Evolutionary conservation across 2,329 filamentous ascomycete genomes (phyloP).

Genomic region (Colletotrichum sp.): DNA sequence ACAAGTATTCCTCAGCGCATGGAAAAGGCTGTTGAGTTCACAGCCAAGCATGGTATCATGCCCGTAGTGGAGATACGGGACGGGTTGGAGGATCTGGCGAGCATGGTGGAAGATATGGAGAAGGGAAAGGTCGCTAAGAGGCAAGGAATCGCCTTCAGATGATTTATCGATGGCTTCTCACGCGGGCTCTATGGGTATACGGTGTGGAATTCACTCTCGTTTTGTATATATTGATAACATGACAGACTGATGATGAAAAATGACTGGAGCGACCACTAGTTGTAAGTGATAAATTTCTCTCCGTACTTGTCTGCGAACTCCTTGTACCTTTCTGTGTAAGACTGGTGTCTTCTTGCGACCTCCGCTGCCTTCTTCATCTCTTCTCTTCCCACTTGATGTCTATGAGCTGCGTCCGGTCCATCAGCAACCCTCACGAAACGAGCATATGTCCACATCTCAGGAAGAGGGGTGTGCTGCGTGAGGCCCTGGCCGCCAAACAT

Average conservation of each 20-base stretch:
- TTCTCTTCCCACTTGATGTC: slow-evolving; percentile 79
- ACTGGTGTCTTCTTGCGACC: slow-evolving; percentile 64
- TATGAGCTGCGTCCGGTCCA: slow-evolving; percentile 94
- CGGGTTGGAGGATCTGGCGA: slow-evolving; percentile 40
- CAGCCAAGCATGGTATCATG: slow-evolving; percentile 43
- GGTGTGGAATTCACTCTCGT: neutral
- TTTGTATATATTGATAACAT: neutral
- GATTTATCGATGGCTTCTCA: neutral
- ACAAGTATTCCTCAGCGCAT: slow-evolving; percentile 46
- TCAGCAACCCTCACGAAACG: slow-evolving; percentile 87
- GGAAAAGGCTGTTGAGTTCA: slow-evolving; percentile 47
- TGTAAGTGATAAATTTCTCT: slow-evolving; percentile 35
- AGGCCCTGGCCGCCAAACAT: slow-evolving; percentile 90
- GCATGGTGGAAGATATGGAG: slow-evolving; percentile 43
- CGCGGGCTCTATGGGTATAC: neutral
- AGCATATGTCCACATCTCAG: slow-evolving; percentile 81
- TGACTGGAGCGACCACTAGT: neutral
- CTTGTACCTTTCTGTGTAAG: slow-evolving; percentile 68
- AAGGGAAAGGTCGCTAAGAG: slow-evolving; percentile 38
- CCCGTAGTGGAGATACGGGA: slow-evolving; percentile 40
- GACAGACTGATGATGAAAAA: neutral
- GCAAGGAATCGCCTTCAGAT: slow-evolving; percentile 39
- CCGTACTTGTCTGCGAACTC: slow-evolving; percentile 68
- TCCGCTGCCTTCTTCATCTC: slow-evolving; percentile 74
- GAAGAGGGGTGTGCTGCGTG: slow-evolving; percentile 93